These are phyloP conservation scores for Verticillium dahliae DNA, from an alignment of 2,329 filamentous ascomycete species.

Conservation along the genomic window DNA sequence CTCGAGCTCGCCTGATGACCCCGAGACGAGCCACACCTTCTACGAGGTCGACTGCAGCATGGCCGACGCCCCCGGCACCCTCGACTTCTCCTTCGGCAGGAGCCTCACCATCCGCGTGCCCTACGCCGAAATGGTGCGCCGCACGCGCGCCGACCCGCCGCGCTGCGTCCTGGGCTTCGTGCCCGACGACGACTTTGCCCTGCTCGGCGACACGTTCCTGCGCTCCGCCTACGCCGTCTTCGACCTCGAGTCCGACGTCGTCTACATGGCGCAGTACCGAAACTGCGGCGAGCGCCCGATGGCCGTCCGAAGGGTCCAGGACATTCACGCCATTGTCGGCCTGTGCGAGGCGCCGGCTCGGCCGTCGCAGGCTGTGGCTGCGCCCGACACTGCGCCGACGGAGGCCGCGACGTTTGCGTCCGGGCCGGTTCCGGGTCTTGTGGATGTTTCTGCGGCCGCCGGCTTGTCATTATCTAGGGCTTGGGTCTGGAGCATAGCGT, in stretches of 20 bases:
- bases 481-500: background rate
- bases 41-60: conserved; percentile 39
- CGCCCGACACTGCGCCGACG: background rate
- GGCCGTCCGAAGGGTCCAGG: conserved; percentile 6
- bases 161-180: conserved; percentile 44
- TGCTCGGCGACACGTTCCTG: conserved; percentile 55
- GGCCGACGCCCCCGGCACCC: conserved; percentile 28
- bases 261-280: conserved; percentile 43
- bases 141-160: conserved; percentile 18
- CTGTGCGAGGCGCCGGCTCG: conserved; percentile 1
- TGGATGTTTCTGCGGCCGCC: background rate
- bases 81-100: conserved; percentile 43
- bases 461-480: background rate
- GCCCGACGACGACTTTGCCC: conserved; percentile 36
- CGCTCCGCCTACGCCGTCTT: conserved; percentile 50
- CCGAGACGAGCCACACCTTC: conserved; percentile 20
- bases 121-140: conserved; percentile 40
- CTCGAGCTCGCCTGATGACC: too few relatives aligned
- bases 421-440: background rate
- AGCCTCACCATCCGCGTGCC: conserved; percentile 42
- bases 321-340: conserved; percentile 7
- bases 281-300: conserved; percentile 37
- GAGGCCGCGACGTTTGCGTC: background rate
- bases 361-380: background rate
- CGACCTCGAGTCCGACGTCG: conserved; percentile 39